phyloP scores from a whole-genome alignment of 202 grass and related monocot genomes.

The Brachypodium distachyon region DNA sequence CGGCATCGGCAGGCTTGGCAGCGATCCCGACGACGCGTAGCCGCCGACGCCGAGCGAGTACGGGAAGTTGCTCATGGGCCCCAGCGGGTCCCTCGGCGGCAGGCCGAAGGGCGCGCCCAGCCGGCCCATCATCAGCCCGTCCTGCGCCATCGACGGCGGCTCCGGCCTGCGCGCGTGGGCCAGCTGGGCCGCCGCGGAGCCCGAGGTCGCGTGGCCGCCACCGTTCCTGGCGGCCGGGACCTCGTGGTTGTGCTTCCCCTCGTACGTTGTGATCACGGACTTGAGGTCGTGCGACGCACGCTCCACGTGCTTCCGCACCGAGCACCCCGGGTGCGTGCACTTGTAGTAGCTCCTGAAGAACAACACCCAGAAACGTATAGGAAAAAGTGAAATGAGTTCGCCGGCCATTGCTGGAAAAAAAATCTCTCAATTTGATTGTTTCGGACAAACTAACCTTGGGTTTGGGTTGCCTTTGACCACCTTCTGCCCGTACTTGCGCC shows the following conservation, averaged over 20 bases:
- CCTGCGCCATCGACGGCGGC: conserved; percentile 13
- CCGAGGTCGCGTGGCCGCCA: conserved; percentile 17
- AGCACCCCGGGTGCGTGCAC: conserved; percentile 80
- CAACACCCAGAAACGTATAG: too few relatives aligned
- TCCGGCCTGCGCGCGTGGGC: conserved; percentile 1
- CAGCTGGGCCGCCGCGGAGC: neutral
- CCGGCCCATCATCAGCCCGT: conserved; percentile 27
- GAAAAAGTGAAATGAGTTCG: too few relatives aligned
- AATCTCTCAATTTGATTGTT: too few relatives aligned
- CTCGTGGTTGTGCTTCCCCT: conserved; percentile 73
- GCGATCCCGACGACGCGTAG: conserved; percentile 4
- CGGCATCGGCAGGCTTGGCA: conserved; percentile 45
- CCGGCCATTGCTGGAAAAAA: too few relatives aligned
- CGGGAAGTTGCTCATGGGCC: conserved; percentile 39
- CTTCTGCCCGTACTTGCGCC: conserved; percentile 98
- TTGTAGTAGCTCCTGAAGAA: conserved; percentile 97
- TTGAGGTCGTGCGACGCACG: conserved; percentile 93
- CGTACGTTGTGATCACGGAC: conserved; percentile 73
- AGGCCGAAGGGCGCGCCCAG: conserved; percentile 37
- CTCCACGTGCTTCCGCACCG: conserved; percentile 86
- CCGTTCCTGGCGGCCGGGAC: conserved; percentile 75
- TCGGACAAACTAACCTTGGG: conserved; percentile 53
- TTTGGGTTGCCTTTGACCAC: conserved; percentile 98
- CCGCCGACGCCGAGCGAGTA: conserved; percentile 29
- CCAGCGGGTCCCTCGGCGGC: conserved; percentile 43